phyloP scores from a whole-genome alignment of 768 basidiomycete genomes.

The Tephrocybe sp. region DNA sequence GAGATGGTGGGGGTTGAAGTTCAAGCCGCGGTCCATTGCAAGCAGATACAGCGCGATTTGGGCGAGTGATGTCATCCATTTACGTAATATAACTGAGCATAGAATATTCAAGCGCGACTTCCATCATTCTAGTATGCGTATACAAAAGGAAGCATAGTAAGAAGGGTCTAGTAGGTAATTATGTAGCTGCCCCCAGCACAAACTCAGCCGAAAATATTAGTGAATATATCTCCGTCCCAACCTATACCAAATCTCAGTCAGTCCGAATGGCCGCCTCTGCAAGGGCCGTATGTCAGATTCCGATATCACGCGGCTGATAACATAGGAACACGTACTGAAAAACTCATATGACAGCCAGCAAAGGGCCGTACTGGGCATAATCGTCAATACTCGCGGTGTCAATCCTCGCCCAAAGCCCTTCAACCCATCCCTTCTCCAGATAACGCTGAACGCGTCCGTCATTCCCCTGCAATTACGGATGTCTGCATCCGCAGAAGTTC shows the following conservation, averaged over 20 bases:
- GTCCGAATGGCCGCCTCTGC: slow-evolving; percentile 68
- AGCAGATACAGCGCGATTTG: not conserved
- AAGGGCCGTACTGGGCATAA: slow-evolving; percentile 95
- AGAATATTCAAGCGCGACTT: slow-evolving; percentile 9
- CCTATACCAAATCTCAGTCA: slow-evolving; percentile 27
- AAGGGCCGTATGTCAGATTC: slow-evolving; percentile 13
- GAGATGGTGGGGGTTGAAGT: slow-evolving; percentile 13
- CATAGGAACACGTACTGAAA: slow-evolving; percentile 73
- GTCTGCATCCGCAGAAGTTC: slow-evolving; percentile 80
- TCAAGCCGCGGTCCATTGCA: slow-evolving; percentile 8
- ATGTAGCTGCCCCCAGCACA: slow-evolving; percentile 11
- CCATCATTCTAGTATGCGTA: slow-evolving; percentile 4
- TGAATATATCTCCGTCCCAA: slow-evolving; percentile 5
- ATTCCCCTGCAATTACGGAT: slow-evolving; percentile 86
- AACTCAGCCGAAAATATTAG: slow-evolving; percentile 4
- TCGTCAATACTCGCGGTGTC: slow-evolving; percentile 88
- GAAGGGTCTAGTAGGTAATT: slow-evolving; percentile 6
- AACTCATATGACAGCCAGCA: slow-evolving; percentile 99
- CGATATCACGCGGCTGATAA: slow-evolving; percentile 8
- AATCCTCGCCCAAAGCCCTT: slow-evolving; percentile 87
- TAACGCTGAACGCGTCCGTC: slow-evolving; percentile 84
- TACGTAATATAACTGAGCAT: slow-evolving; percentile 13
- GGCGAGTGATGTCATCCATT: slow-evolving; percentile 18
- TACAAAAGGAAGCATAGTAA: slow-evolving; percentile 14
- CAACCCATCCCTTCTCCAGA: slow-evolving; percentile 82